Percentiles rank a stretch among this genome's conserved stretches.
Conservation (phyloP, 352 stramenopile species). For the Thalassiosira sp. region DNA sequence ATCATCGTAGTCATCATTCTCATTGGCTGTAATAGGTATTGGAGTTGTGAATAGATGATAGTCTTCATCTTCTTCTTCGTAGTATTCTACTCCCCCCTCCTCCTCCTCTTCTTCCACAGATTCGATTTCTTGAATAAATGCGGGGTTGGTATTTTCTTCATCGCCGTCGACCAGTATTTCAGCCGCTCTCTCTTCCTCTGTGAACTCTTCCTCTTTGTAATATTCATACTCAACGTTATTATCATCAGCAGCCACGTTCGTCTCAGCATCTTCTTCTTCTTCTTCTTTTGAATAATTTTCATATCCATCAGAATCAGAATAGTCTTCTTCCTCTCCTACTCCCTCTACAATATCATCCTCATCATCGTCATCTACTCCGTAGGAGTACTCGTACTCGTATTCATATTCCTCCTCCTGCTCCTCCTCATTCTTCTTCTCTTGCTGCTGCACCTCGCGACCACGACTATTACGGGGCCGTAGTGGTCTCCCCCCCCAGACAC, state of each 20-base stretch:
- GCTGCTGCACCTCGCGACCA: not conserved
- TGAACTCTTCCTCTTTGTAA: not conserved
- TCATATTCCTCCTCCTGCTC: not conserved
- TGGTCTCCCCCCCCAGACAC: no score
- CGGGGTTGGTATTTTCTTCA: conserved; percentile 1
- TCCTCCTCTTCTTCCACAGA: conserved; percentile 8
- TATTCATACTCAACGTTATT: conserved; percentile 1
- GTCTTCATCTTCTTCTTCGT: conserved; percentile 16
- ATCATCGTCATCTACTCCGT: conserved; percentile 32
- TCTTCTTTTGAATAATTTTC: conserved; percentile 18
- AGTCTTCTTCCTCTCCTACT: not conserved
- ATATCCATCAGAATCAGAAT: conserved; percentile 13
- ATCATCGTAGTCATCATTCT: no score
- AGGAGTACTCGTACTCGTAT: conserved; percentile 25
- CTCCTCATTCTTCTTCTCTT: no score
- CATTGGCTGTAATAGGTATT: conserved; percentile 5
- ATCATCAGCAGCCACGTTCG: not conserved
- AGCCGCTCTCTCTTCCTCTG: not conserved
- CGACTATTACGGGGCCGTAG: no score
- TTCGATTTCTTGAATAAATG: not conserved
- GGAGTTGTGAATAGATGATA: conserved; percentile 29
- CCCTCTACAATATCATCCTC: conserved; percentile 4
- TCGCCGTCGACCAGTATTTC: not conserved
- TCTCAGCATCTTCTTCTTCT: not conserved
- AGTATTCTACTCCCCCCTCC: not conserved